phyloP scores from a whole-genome alignment of 108 stramenopile species.

The Mediolabrus comicus region DNA sequence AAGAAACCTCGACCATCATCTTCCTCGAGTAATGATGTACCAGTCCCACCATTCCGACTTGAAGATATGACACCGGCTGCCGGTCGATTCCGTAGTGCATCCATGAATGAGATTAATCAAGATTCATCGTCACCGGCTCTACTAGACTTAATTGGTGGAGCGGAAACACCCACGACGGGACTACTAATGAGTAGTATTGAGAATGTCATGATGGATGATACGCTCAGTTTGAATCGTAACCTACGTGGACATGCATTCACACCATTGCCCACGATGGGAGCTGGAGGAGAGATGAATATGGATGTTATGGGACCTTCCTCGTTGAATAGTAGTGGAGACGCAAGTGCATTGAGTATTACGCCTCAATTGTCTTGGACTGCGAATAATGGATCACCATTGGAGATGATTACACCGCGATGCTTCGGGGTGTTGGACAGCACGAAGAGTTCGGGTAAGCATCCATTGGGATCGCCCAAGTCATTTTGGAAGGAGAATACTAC shows the following conservation, averaged over 20 bases:
- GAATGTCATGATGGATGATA: conserved; percentile 65
- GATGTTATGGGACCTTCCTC: conserved; percentile 10
- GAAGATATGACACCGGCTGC: conserved; percentile 9
- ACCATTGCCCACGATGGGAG: conserved; percentile 56
- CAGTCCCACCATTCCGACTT: conserved; percentile 19
- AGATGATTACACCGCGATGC: conserved; percentile 20
- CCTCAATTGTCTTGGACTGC: conserved; percentile 80
- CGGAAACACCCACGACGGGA: conserved; percentile 37
- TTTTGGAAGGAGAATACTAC: conserved; percentile 49
- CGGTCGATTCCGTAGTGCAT: neutral
- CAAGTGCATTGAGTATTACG: conserved; percentile 23
- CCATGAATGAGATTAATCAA: neutral
- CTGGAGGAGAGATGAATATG: conserved; percentile 27
- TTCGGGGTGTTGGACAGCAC: conserved; percentile 48
- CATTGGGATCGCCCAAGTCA: conserved; percentile 38
- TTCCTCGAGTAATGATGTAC: neutral
- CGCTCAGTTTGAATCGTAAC: conserved; percentile 59
- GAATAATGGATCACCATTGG: conserved; percentile 39
- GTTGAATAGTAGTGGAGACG: conserved; percentile 1
- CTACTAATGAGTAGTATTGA: conserved; percentile 42
- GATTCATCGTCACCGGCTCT: conserved; percentile 30
- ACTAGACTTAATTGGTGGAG: conserved; percentile 38
- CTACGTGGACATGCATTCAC: conserved; percentile 83
- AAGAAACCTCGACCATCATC: conserved; percentile 4
- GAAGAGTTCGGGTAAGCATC: conserved; percentile 36